Conservation (phyloP, 306 rosid species). For the Benincasa hispida region DNA sequence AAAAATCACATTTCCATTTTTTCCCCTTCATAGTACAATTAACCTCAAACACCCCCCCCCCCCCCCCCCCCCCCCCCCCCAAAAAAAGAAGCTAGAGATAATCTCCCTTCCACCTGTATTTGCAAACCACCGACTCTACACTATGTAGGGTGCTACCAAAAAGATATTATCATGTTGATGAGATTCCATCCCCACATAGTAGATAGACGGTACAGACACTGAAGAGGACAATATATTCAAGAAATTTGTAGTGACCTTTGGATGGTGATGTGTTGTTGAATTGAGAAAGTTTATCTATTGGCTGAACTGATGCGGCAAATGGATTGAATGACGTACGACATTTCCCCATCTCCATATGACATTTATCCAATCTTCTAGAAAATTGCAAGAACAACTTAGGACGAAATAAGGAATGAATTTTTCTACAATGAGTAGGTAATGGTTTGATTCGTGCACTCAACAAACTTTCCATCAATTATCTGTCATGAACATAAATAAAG, state of each 20-base stretch:
- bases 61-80: background rate
- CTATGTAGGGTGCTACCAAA: background rate
- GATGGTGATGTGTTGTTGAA: constrained; percentile 40
- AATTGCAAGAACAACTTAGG: constrained; percentile 12
- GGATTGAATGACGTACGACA: constrained; percentile 11
- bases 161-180: background rate
- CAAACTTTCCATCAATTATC: constrained; percentile 37
- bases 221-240: background rate
- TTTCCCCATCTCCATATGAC: constrained; percentile 13
- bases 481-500: constrained; percentile 1
- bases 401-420: constrained; percentile 9
- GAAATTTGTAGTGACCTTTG: constrained; percentile 22
- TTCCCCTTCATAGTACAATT: no score
- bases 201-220: background rate
- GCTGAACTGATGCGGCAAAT: constrained; percentile 27
- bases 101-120: background rate
- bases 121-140: background rate
- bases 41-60: no score
- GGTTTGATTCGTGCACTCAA: constrained; percentile 25
- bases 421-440: constrained; percentile 12
- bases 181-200: background rate
- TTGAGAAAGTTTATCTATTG: constrained; percentile 20
- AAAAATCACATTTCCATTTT: background rate
- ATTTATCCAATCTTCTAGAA: constrained; percentile 7
- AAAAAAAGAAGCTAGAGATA: background rate